Conservation (phyloP, 768 basidiomycete genomes). For the Suillus plorans region DNA sequence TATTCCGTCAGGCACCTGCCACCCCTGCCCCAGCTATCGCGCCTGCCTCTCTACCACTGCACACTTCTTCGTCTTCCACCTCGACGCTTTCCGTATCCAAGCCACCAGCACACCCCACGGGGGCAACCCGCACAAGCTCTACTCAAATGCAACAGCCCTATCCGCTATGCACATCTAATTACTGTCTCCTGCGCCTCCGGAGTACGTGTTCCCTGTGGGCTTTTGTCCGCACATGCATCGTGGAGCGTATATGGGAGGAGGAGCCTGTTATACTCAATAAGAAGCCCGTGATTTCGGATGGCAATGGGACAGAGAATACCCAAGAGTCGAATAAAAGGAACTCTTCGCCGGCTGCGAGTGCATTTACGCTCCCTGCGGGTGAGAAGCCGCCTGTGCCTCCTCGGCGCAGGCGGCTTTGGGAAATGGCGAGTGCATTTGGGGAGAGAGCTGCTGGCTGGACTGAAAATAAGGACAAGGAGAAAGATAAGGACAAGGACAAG, state of each 20-base stretch:
- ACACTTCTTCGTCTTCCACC: slow-evolving; percentile 31
- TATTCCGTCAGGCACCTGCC: slow-evolving; percentile 59
- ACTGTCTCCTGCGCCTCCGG: slow-evolving; percentile 81
- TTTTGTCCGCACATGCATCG: slow-evolving; percentile 76
- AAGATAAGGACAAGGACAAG: slow-evolving; percentile 28
- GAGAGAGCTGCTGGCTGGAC: slow-evolving; percentile 62
- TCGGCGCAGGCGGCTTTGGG: slow-evolving; percentile 63
- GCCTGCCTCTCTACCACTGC: slow-evolving; percentile 19
- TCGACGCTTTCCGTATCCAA: slow-evolving; percentile 29
- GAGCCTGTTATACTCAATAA: slow-evolving; percentile 43
- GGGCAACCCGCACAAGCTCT: slow-evolving; percentile 41
- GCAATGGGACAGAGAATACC: slow-evolving; percentile 6
- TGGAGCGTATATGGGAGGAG: slow-evolving; percentile 91
- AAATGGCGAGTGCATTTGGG: slow-evolving; percentile 61
- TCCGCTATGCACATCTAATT: slow-evolving; percentile 81
- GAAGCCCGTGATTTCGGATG: slow-evolving; percentile 17
- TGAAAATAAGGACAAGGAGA: slow-evolving; percentile 32
- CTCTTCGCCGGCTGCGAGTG: neutral
- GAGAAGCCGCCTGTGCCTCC: slow-evolving; percentile 66
- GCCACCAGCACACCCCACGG: slow-evolving; percentile 28
- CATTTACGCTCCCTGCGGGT: neutral
- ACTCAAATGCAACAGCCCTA: slow-evolving; percentile 37
- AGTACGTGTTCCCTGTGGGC: slow-evolving; percentile 91
- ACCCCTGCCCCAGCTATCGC: slow-evolving; percentile 24
- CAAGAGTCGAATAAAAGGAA: neutral